These are phyloP conservation scores for Ballota nigra DNA, from an alignment of 257 asterid species.

Conservation along the genomic window DNA sequence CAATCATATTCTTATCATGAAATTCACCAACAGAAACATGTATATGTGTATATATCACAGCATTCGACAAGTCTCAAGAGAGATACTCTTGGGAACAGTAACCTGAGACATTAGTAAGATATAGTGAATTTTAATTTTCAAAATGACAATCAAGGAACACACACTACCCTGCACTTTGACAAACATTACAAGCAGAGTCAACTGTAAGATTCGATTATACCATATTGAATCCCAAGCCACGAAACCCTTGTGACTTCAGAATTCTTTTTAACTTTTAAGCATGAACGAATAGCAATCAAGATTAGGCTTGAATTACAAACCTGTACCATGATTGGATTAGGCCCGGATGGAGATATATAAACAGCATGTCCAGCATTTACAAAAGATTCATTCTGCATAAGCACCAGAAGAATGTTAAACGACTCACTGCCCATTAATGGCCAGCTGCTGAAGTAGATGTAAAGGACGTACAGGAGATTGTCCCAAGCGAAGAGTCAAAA, in stretches of 20 bases:
- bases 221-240: background rate
- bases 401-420: constrained; percentile 23
- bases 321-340: constrained; percentile 98
- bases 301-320: constrained; percentile 33
- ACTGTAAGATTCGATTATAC: background rate
- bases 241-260: background rate
- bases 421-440: background rate
- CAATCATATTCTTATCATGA: constrained; percentile 6
- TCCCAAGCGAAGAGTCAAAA: constrained; percentile 76
- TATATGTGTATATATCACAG: background rate
- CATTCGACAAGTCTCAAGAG: background rate
- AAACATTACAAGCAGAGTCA: background rate
- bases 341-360: constrained; percentile 88
- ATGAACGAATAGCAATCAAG: background rate
- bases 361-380: constrained; percentile 95
- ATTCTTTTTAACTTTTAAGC: background rate
- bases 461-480: constrained; percentile 64
- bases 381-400: constrained; percentile 75
- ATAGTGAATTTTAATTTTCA: background rate
- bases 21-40: background rate
- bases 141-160: background rate
- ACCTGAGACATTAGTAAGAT: background rate
- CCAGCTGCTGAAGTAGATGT: constrained; percentile 13
- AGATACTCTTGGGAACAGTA: background rate
- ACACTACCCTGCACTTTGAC: background rate